phyloP scores from a whole-genome alignment of 257 asterid species.

The Mentha longifolia region DNA sequence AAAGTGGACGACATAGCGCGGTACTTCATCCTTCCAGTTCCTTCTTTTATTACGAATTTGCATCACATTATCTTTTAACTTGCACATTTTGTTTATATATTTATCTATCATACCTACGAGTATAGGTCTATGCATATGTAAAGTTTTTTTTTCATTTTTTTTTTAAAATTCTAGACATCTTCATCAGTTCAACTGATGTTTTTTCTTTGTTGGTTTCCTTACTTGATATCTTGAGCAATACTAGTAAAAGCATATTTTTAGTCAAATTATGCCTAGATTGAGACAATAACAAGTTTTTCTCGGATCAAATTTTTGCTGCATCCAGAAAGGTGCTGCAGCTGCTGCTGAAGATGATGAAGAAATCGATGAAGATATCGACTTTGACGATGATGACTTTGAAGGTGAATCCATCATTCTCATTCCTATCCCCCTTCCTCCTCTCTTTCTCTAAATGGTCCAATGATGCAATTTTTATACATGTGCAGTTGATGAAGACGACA shows the following conservation, averaged over 20 bases:
- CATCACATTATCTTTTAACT: background rate
- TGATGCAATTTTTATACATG: conserved; percentile 5
- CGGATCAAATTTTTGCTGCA: conserved; percentile 19
- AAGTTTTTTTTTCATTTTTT: background rate
- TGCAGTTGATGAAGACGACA: conserved; percentile 89
- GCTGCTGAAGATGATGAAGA: conserved; percentile 76
- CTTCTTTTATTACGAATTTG: conserved; percentile 18
- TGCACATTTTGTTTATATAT: conserved; percentile 15
- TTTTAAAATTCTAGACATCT: background rate
- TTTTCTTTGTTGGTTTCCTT: background rate
- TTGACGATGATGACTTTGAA: conserved; percentile 92
- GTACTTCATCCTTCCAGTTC: conserved; percentile 43
- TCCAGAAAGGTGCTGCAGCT: conserved; percentile 74
- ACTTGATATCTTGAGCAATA: background rate
- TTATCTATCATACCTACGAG: background rate
- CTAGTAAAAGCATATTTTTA: background rate
- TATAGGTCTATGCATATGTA: background rate
- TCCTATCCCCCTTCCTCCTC: background rate
- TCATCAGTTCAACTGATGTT: background rate
- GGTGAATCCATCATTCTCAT: conserved; percentile 43
- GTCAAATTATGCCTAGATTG: background rate
- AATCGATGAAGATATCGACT: conserved; percentile 81
- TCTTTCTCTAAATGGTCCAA: background rate
- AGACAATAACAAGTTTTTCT: conserved; percentile 10
- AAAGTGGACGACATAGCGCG: conserved; percentile 74